These are phyloP conservation scores for Xylaria acuta DNA, from an alignment of 495 filamentous ascomycete genomes.

Conservation along the genomic window DNA sequence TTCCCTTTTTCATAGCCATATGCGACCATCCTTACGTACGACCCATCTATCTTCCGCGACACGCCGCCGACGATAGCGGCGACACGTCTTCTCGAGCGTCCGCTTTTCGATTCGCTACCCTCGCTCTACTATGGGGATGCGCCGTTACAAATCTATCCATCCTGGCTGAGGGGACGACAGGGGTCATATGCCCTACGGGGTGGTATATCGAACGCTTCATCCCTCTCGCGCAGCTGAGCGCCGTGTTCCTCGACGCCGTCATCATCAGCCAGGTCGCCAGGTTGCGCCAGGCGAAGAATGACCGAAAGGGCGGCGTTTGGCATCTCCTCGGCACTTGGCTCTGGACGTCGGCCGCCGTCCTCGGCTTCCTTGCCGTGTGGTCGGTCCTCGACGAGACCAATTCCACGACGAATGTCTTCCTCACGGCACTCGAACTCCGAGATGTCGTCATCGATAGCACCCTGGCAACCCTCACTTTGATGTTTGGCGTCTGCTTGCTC, in stretches of 20 bases:
- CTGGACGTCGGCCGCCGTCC: conserved; percentile 30
- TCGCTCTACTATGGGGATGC: conserved; percentile 37
- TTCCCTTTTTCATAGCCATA: conserved; percentile 34
- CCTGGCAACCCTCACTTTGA: conserved; percentile 26
- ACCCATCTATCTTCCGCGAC: conserved; percentile 27
- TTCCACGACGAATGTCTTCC: conserved; percentile 34
- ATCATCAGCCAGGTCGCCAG: conserved; percentile 32
- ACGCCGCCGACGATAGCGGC: conserved; percentile 30
- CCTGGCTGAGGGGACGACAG: conserved; percentile 32
- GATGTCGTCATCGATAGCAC: conserved; percentile 33
- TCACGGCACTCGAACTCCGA: conserved; percentile 31
- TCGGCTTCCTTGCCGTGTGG: conserved; percentile 35
- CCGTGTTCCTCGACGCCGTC: conserved; percentile 31
- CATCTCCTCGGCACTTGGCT: conserved; percentile 31
- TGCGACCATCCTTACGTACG: conserved; percentile 29
- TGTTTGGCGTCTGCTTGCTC: conserved; percentile 33
- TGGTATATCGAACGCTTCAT: conserved; percentile 32
- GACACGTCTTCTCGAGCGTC: conserved; percentile 21
- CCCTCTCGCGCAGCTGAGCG: conserved; percentile 36
- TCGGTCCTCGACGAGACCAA: conserved; percentile 32
- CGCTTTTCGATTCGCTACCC: conserved; percentile 26
- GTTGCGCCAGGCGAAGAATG: conserved; percentile 30
- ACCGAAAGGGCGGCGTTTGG: conserved; percentile 24
- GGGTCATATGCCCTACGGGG: conserved; percentile 37
- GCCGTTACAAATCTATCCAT: conserved; percentile 34